Conservation (phyloP, 441 rosid species). For the Iberis amara region DNA sequence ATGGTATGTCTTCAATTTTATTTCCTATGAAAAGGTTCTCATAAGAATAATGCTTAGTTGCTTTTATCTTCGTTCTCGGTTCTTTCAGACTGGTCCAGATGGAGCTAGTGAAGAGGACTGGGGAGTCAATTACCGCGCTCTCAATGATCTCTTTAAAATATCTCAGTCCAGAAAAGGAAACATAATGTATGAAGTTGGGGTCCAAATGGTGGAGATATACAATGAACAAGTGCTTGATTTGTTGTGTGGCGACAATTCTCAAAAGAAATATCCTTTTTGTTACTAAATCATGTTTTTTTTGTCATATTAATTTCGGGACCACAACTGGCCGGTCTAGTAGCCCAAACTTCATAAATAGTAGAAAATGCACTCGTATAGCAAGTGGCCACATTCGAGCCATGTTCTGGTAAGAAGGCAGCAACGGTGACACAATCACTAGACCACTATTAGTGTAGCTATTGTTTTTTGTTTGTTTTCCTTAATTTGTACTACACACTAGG, state of each 20-base stretch:
- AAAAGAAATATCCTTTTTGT: conserved; percentile 62
- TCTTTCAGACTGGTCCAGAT: conserved; percentile 48
- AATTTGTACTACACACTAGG: conserved; percentile 54
- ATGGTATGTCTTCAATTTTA: conserved; percentile 36
- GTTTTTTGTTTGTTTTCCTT: conserved; percentile 40
- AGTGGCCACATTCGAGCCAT: too few relatives aligned
- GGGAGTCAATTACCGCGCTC: conserved; percentile 63
- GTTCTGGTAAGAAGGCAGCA: too few relatives aligned
- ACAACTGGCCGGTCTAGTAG: too few relatives aligned
- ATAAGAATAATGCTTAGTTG: too few relatives aligned
- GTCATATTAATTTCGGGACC: too few relatives aligned
- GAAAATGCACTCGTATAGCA: too few relatives aligned
- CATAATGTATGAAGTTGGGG: conserved; percentile 50
- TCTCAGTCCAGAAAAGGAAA: conserved; percentile 45
- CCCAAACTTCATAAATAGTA: too few relatives aligned
- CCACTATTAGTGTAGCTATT: too few relatives aligned
- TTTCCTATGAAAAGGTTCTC: neutral
- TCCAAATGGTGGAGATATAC: conserved; percentile 72
- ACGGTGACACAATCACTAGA: too few relatives aligned
- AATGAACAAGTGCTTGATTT: conserved; percentile 68
- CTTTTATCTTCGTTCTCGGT: too few relatives aligned
- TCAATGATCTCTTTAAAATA: conserved; percentile 48
- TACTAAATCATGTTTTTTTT: too few relatives aligned
- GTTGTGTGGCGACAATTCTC: conserved; percentile 40
- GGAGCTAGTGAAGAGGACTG: conserved; percentile 42